Evolutionary conservation across 2,329 filamentous ascomycete genomes (phyloP).

Genomic region (Ophiosphaerella korrae): DNA sequence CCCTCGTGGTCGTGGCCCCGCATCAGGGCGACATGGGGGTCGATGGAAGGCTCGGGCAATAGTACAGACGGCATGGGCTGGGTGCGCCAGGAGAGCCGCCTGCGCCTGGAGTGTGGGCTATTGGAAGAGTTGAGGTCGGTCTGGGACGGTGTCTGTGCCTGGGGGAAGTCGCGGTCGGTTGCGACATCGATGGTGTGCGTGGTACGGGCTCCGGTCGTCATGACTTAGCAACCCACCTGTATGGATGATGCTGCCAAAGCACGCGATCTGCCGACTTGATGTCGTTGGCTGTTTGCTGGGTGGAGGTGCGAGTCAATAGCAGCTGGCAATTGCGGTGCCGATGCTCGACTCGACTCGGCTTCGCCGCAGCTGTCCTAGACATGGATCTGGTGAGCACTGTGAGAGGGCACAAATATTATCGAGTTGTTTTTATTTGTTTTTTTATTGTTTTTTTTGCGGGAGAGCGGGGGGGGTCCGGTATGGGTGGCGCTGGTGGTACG

Average conservation of each 20-base stretch:
- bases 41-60: constrained; percentile 18
- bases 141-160: background rate
- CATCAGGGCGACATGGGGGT: constrained; percentile 43
- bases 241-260: background rate
- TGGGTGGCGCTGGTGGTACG: background rate
- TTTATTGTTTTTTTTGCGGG: background rate
- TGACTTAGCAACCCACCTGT: too few relatives aligned
- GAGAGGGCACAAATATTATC: too few relatives aligned
- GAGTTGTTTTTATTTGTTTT: background rate
- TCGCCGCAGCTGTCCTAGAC: too few relatives aligned
- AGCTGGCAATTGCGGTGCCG: too few relatives aligned
- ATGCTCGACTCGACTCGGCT: too few relatives aligned
- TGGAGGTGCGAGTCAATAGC: too few relatives aligned
- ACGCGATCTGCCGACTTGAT: background rate
- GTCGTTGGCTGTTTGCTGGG: background rate
- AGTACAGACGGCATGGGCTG: constrained; percentile 10
- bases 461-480: background rate
- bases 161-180: constrained; percentile 26
- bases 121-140: background rate
- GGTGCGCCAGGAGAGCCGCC: constrained; percentile 38
- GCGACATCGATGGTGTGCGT: constrained; percentile 31
- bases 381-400: too few relatives aligned
- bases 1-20: constrained; percentile 46
- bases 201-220: background rate
- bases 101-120: constrained; percentile 17